These are phyloP conservation scores for Hygrophoropsis aurantiaca DNA, from an alignment of 768 basidiomycete genomes.

Conservation along the genomic window DNA sequence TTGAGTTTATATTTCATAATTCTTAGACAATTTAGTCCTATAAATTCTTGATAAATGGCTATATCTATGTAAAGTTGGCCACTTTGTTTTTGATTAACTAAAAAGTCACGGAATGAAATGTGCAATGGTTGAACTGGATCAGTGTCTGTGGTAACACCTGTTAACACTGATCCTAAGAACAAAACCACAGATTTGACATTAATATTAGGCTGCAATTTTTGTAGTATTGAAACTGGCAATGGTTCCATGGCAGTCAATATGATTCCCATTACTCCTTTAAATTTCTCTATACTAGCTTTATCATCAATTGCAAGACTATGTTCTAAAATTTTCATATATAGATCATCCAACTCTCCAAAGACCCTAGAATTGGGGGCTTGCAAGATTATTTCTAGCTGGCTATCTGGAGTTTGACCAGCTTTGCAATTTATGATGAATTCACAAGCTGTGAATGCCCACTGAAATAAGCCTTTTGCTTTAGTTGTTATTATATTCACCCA, in stretches of 20 bases:
- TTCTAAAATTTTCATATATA: no score
- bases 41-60: background rate
- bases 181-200: background rate
- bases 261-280: constrained; percentile 2
- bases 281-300: background rate
- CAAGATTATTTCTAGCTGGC: constrained; percentile 10
- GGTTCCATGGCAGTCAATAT: constrained; percentile 1
- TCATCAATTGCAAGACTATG: no score
- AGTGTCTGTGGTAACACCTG: background rate
- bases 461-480: constrained; percentile 30
- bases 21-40: constrained; percentile 7
- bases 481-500: constrained; percentile 20
- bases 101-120: constrained; percentile 28
- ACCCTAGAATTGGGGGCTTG: no score
- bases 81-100: constrained; percentile 12
- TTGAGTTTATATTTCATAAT: constrained; percentile 4
- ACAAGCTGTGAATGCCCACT: constrained; percentile 33
- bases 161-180: constrained; percentile 7
- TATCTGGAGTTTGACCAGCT: constrained; percentile 8
- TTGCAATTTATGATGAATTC: constrained; percentile 19
- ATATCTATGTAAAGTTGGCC: constrained; percentile 11
- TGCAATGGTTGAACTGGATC: constrained; percentile 18
- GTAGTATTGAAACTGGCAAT: background rate
- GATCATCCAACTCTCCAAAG: no score
- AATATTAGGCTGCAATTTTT: background rate